phyloP scores from a whole-genome alignment of 2,329 filamentous ascomycete species.

The Harringtonia lauricola region DNA sequence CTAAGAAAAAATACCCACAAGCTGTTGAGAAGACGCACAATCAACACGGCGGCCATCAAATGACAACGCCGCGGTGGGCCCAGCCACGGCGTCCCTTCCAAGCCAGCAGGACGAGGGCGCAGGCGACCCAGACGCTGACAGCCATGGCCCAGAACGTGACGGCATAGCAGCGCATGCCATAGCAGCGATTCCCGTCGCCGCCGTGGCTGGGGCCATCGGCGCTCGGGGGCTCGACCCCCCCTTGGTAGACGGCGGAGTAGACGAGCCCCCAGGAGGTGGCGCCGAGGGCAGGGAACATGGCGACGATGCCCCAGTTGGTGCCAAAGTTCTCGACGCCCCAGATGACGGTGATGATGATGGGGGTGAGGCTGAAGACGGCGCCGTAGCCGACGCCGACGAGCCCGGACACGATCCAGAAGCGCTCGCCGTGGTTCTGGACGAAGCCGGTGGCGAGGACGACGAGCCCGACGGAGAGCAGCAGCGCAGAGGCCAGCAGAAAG shows the following conservation, averaged over 20 bases:
- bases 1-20: no score
- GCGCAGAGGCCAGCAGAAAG: constrained; percentile 66
- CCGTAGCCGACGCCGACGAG: constrained; percentile 88
- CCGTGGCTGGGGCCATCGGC: background rate
- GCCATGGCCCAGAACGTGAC: constrained; percentile 80
- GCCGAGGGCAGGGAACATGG: constrained; percentile 79
- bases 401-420: constrained; percentile 79
- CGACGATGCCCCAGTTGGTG: constrained; percentile 94
- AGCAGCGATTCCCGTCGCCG: constrained; percentile 51
- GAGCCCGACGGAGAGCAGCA: constrained; percentile 66
- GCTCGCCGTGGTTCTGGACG: constrained; percentile 61
- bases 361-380: constrained; percentile 77
- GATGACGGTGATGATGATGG: constrained; percentile 90
- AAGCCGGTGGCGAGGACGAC: constrained; percentile 65
- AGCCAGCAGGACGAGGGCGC: constrained; percentile 60
- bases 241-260: constrained; percentile 75
- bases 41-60: constrained; percentile 22
- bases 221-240: no score
- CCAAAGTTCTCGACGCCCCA: constrained; percentile 99
- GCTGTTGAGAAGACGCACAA: no score
- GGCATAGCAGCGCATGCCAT: constrained; percentile 72
- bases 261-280: constrained; percentile 83
- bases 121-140: constrained; percentile 66
- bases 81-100: constrained; percentile 74
- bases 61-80: constrained; percentile 63